These are phyloP conservation scores for Malbranchea cinnamomea DNA, from an alignment of 2,329 filamentous ascomycete genomes.

Conservation along the genomic window DNA sequence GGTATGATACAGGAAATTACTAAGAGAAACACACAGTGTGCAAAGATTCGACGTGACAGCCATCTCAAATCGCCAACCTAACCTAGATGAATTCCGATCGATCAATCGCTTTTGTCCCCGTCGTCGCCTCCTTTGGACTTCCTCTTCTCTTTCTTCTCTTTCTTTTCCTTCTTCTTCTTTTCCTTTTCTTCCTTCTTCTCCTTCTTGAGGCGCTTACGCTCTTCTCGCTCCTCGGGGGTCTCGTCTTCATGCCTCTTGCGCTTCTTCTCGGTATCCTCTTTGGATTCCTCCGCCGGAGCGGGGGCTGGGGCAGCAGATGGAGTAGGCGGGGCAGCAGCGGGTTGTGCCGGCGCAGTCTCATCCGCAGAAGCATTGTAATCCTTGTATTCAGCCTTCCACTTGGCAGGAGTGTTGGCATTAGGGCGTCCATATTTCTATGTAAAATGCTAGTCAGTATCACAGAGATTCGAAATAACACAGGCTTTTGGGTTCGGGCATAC, in stretches of 20 bases:
- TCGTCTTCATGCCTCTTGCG: conserved; percentile 42
- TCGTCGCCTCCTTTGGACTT: conserved; percentile 51
- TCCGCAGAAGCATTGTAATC: conserved; percentile 50
- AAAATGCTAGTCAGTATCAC: no score
- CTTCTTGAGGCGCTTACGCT: conserved; percentile 38
- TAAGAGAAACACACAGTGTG: conserved; percentile 6
- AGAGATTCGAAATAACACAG: no score
- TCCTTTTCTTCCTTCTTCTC: conserved; percentile 42
- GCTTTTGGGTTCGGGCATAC: no score
- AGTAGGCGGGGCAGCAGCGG: conserved; percentile 30
- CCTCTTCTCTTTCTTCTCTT: conserved; percentile 42
- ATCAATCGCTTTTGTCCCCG: conserved; percentile 27
- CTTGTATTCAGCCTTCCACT: conserved; percentile 87
- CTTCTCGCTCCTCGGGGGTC: conserved; percentile 32
- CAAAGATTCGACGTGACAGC: conserved; percentile 6
- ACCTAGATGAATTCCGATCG: conserved; percentile 27
- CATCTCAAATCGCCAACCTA: no score
- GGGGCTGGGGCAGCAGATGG: conserved; percentile 18
- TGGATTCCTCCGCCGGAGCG: conserved; percentile 16
- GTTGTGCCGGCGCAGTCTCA: no score
- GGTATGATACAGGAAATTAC: conserved; percentile 28
- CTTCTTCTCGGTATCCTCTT: conserved; percentile 38
- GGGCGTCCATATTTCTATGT: conserved; percentile 69
- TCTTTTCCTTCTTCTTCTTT: conserved; percentile 57
- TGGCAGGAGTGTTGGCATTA: conserved; percentile 84